phyloP scores from a whole-genome alignment of 1,284 basidiomycete species.

The Heterobasidion occidentale region DNA sequence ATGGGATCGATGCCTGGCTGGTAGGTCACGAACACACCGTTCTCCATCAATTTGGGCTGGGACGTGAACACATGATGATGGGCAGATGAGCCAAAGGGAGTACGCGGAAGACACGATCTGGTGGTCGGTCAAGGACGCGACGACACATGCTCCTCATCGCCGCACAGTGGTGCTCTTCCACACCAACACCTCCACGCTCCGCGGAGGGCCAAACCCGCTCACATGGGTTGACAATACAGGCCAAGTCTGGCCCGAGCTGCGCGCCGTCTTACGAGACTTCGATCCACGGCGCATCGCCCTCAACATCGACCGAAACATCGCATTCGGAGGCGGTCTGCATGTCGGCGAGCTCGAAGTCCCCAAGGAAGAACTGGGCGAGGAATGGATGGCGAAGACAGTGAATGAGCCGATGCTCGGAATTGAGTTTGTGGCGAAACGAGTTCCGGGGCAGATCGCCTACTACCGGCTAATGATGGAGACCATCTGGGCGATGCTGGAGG shows the following conservation, averaged over 20 bases:
- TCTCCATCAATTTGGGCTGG: not conserved
- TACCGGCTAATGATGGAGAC: conserved; percentile 40
- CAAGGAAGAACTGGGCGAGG: conserved; percentile 27
- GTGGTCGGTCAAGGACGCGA: conserved; percentile 43
- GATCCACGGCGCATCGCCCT: conserved; percentile 35
- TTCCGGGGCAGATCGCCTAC: conserved; percentile 32
- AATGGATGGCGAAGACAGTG: conserved; percentile 31
- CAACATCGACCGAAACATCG: conserved; percentile 38
- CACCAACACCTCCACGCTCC: conserved; percentile 28
- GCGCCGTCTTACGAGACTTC: conserved; percentile 24
- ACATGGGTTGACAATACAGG: conserved; percentile 45
- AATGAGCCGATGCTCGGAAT: conserved; percentile 39
- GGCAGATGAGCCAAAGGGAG: conserved; percentile 39
- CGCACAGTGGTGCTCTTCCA: conserved; percentile 45
- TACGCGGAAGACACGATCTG: conserved; percentile 48
- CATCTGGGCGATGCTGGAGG: conserved; percentile 44
- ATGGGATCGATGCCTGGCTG: conserved; percentile 37
- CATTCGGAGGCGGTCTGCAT: conserved; percentile 43
- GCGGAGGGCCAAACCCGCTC: conserved; percentile 32
- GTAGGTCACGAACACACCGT: conserved; percentile 17
- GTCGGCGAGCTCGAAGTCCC: conserved; percentile 37
- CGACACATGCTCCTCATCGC: conserved; percentile 39
- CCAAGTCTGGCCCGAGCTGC: conserved; percentile 37
- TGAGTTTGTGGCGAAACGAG: conserved; percentile 39
- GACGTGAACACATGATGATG: not conserved